A percentile compares a stretch with the other conserved stretches of the same genome.
Conservation (phyloP, 306 rosid species). For the Medicago arabica region DNA sequence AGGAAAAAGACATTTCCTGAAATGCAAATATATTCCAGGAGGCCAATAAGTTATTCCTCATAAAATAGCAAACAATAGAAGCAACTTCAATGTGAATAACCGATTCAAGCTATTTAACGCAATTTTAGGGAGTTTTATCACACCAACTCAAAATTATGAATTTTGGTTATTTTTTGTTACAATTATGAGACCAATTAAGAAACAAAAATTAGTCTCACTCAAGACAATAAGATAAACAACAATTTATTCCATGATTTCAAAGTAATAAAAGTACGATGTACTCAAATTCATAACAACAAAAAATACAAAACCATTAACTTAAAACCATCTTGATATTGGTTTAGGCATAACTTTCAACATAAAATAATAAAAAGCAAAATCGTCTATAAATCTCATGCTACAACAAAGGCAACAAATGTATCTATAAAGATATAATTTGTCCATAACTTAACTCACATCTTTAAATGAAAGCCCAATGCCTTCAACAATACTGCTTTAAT, state of each 20-base stretch:
- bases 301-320: neutral
- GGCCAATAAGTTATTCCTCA: no score
- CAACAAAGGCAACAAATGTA: constrained; percentile 20
- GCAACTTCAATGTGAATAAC: no score
- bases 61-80: no score
- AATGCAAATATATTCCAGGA: no score
- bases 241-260: constrained; percentile 17
- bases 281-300: constrained; percentile 5
- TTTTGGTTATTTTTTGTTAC: no score
- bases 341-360: neutral
- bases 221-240: neutral
- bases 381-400: constrained; percentile 39
- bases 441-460: constrained; percentile 48
- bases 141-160: no score
- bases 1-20: no score
- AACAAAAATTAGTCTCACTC: neutral
- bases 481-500: constrained; percentile 79
- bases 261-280: constrained; percentile 13
- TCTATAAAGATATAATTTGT: constrained; percentile 13
- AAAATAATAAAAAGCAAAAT: constrained; percentile 26
- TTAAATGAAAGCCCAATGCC: constrained; percentile 60
- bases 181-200: neutral
- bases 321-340: constrained; percentile 26
- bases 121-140: no score
- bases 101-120: no score